phyloP scores from a whole-genome alignment of 257 asterid genomes.

The Verbena officinalis region DNA sequence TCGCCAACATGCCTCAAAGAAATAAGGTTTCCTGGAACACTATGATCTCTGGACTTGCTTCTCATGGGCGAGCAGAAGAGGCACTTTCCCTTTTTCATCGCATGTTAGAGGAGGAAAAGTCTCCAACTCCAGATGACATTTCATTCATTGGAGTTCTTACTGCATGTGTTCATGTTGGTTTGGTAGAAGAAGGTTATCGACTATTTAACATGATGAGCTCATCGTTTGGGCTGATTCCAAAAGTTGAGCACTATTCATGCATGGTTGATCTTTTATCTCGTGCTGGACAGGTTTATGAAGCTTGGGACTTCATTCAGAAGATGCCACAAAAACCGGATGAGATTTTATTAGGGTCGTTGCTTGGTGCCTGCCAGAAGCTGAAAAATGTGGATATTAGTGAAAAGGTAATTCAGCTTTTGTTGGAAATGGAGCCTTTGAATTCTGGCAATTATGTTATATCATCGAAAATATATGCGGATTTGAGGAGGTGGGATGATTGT shows the following conservation, averaged over 20 bases:
- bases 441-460: conserved; percentile 81
- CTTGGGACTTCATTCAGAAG: conserved; percentile 83
- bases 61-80: conserved; percentile 67
- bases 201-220: conserved; percentile 66
- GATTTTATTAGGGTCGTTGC: conserved; percentile 71
- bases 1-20: conserved; percentile 59
- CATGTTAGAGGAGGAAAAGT: conserved; percentile 53
- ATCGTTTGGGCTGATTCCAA: conserved; percentile 65
- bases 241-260: conserved; percentile 87
- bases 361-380: conserved; percentile 79
- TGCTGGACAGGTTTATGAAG: conserved; percentile 79
- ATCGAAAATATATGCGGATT: conserved; percentile 71
- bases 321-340: conserved; percentile 89
- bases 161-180: conserved; percentile 89
- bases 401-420: conserved; percentile 61
- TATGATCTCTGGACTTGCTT: conserved; percentile 86
- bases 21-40: conserved; percentile 92
- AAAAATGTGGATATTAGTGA: conserved; percentile 73
- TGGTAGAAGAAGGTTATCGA: conserved; percentile 72
- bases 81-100: conserved; percentile 70
- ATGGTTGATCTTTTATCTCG: conserved; percentile 92
- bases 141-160: conserved; percentile 79
- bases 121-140: conserved; percentile 59
- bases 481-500: conserved; percentile 77
- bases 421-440: conserved; percentile 81